Evolutionary conservation across 2,329 filamentous ascomycete genomes (phyloP).

Genomic region (Alternaria arbusti): DNA sequence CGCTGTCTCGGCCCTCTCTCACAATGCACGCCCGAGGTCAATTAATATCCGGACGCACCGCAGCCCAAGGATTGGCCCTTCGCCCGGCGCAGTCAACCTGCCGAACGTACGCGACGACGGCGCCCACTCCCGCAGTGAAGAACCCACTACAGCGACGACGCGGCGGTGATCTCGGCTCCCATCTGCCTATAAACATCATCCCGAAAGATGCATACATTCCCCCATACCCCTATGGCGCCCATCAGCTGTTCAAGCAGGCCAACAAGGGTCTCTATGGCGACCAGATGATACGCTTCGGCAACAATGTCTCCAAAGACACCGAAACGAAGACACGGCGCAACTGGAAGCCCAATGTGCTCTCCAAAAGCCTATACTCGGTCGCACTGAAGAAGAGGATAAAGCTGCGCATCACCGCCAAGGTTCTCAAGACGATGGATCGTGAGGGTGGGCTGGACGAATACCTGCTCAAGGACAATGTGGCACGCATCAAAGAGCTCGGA

Average conservation of each 20-base stretch:
- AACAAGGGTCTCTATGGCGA: slow-evolving; percentile 76
- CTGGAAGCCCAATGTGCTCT: slow-evolving; percentile 77
- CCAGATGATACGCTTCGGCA: slow-evolving; percentile 77
- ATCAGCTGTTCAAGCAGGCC: slow-evolving; percentile 77
- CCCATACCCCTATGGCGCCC: slow-evolving; percentile 74
- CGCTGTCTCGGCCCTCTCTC: slow-evolving; percentile 7
- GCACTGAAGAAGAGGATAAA: slow-evolving; percentile 68
- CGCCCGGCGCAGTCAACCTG: slow-evolving; percentile 21
- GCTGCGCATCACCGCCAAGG: slow-evolving; percentile 72
- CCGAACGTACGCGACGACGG: slow-evolving; percentile 38
- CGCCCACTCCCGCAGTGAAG: slow-evolving; percentile 21
- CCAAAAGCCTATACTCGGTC: slow-evolving; percentile 70
- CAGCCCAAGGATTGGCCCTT: slow-evolving; percentile 11
- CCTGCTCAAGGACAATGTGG: slow-evolving; percentile 78
- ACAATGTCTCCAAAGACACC: slow-evolving; percentile 73
- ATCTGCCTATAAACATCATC: slow-evolving; percentile 45
- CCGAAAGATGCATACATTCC: slow-evolving; percentile 44
- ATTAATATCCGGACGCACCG: slow-evolving; percentile 35
- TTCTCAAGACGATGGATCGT: slow-evolving; percentile 73
- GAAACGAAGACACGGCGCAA: slow-evolving; percentile 73
- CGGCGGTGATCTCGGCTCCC: slow-evolving; percentile 45
- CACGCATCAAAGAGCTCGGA: slow-evolving; percentile 83
- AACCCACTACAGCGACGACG: slow-evolving; percentile 36
- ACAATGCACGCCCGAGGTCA: slow-evolving; percentile 40
- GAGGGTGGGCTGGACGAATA: slow-evolving; percentile 92